A percentile compares a stretch with the other conserved stretches of the same genome.
phyloP scores from a whole-genome alignment of 2,329 filamentous ascomycete genomes.

The Fusarium bactridioides region DNA sequence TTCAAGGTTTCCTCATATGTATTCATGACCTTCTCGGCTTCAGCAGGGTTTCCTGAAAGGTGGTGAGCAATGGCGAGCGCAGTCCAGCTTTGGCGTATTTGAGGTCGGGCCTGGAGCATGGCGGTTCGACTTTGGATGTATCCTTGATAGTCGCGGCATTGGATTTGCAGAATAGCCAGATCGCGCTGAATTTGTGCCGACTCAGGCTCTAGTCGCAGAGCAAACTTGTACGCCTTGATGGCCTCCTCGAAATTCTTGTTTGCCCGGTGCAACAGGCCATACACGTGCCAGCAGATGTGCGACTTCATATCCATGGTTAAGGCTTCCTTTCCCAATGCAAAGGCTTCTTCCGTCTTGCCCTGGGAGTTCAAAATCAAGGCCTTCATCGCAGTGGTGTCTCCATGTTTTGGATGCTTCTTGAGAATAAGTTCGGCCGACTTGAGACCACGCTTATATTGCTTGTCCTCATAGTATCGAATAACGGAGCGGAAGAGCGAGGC shows the following conservation, averaged over 20 bases:
- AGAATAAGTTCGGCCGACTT: conserved; percentile 97
- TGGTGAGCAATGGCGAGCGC: conserved; percentile 95
- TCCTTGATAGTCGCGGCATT: conserved; percentile 94
- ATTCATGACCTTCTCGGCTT: conserved; percentile 89
- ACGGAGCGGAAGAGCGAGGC: conserved; percentile 92
- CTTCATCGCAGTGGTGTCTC: conserved; percentile 99
- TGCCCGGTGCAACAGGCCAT: conserved; percentile 89
- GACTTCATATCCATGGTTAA: conserved; percentile 98
- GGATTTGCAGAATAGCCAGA: conserved; percentile 89
- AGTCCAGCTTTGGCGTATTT: conserved; percentile 93
- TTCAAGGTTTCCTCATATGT: conserved; percentile 96
- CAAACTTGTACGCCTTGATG: conserved; percentile 99
- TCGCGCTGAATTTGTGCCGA: conserved; percentile 94
- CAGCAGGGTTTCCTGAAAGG: conserved; percentile 80
- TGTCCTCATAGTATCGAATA: conserved; percentile 95
- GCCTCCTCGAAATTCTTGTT: conserved; percentile 99
- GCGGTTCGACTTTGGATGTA: conserved; percentile 88
- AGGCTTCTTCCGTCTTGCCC: conserved; percentile 93
- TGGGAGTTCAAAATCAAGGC: conserved; percentile 93
- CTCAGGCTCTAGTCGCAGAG: conserved; percentile 90
- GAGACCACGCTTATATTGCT: conserved; percentile 94
- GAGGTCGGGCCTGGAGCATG: conserved; percentile 86
- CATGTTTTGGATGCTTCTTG: conserved; percentile 93
- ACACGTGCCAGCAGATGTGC: conserved; percentile 99
- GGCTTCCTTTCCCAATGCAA: conserved; percentile 89